A percentile compares a stretch with the other conserved stretches of the same genome.
Conservation (phyloP, 192 early-diverging fungal genomes). For the Coemansia furcata region DNA sequence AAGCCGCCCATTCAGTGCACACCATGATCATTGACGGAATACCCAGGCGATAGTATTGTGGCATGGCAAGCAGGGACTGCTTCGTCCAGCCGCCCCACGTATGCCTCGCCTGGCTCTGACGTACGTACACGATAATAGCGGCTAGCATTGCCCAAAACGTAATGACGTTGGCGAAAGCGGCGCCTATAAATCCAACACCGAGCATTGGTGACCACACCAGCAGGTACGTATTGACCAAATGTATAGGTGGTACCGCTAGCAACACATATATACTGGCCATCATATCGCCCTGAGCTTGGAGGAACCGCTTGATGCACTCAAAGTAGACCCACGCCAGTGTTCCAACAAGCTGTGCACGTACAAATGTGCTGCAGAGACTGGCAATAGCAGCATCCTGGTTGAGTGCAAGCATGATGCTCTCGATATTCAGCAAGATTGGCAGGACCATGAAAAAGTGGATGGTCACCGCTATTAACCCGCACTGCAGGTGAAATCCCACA, state of each 20-base stretch:
- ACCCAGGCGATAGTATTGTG: conserved; percentile 60
- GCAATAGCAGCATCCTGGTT: conserved; percentile 76
- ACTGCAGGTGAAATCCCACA: conserved; percentile 72
- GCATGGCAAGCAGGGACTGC: conserved; percentile 33
- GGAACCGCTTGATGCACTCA: conserved; percentile 82
- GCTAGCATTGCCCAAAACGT: conserved; percentile 73
- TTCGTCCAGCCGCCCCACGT: conserved; percentile 72
- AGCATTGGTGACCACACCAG: conserved; percentile 70
- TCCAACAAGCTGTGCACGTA: conserved; percentile 67
- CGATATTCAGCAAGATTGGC: conserved; percentile 68
- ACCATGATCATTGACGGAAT: conserved; percentile 74
- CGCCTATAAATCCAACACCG: conserved; percentile 77
- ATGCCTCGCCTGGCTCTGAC: conserved; percentile 52
- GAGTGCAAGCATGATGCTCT: conserved; percentile 61
- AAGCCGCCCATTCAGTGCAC: conserved; percentile 63
- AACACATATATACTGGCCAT: conserved; percentile 74
- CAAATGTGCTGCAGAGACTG: conserved; percentile 63
- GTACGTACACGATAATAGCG: conserved; percentile 61
- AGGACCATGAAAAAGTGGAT: conserved; percentile 69
- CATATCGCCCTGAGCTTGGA: conserved; percentile 93
- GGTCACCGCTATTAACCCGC: conserved; percentile 73
- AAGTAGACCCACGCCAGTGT: conserved; percentile 74
- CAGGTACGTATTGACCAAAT: conserved; percentile 69
- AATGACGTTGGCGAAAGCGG: conserved; percentile 73
- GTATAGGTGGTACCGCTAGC: conserved; percentile 67